phyloP scores from a whole-genome alignment of 2,329 filamentous ascomycete species.

The Helminthosporium solani region DNA sequence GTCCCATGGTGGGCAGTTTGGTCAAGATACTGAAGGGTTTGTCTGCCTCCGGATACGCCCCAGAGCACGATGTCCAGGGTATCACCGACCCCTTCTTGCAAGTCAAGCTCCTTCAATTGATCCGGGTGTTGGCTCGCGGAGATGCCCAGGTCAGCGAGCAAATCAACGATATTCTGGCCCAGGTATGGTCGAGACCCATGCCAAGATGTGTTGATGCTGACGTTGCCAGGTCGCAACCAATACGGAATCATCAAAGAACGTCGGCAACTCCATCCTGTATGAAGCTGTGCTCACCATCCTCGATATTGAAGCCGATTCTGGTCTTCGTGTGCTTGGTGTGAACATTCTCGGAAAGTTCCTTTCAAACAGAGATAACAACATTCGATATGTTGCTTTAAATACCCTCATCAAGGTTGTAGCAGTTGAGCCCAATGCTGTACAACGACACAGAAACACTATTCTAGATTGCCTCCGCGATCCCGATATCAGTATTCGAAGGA shows the following conservation, averaged over 20 bases:
- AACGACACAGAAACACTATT: constrained; percentile 95
- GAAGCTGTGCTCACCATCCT: constrained; percentile 96
- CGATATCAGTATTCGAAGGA: constrained; percentile 93
- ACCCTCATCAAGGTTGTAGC: constrained; percentile 97
- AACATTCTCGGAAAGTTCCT: constrained; percentile 98
- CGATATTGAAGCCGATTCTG: constrained; percentile 96
- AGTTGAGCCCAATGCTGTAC: constrained; percentile 95
- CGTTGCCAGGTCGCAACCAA: constrained; percentile 76
- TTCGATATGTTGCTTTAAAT: constrained; percentile 95
- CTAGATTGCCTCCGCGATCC: constrained; percentile 93
- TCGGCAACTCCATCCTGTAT: constrained; percentile 96
- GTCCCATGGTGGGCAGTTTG: constrained; percentile 77
- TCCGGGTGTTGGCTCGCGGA: constrained; percentile 83
- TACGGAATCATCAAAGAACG: constrained; percentile 96
- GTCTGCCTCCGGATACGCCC: constrained; percentile 92
- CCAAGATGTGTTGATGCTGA: constrained; percentile 12
- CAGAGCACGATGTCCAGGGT: constrained; percentile 96
- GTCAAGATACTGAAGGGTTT: constrained; percentile 90
- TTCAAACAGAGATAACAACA: constrained; percentile 98
- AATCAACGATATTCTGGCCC: constrained; percentile 97
- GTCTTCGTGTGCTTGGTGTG: constrained; percentile 88
- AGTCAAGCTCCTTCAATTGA: constrained; percentile 86
- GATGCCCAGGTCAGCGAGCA: constrained; percentile 88
- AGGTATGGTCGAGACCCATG: constrained; percentile 44
- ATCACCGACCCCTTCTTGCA: constrained; percentile 98